Conservation (phyloP, 306 rosid species). For the Quillaja saponaria region DNA sequence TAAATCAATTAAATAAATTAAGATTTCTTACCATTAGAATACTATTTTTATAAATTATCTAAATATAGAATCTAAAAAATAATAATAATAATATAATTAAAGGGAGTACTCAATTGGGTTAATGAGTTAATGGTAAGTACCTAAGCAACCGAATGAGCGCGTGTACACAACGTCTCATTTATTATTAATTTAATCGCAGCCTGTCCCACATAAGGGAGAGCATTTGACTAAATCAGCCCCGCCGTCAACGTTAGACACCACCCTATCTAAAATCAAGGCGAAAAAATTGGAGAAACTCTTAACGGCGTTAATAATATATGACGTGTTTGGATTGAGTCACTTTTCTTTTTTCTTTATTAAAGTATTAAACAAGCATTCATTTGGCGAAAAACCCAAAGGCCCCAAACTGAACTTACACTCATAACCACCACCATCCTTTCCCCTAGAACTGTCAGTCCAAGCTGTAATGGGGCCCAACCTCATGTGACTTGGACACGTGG, state of each 20-base stretch:
- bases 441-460: constrained; percentile 11
- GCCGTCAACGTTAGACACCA: constrained; percentile 41
- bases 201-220: constrained; percentile 40
- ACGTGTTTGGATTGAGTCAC: neutral
- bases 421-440: neutral
- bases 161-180: neutral
- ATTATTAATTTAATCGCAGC: constrained; percentile 29
- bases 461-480: constrained; percentile 31
- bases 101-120: too few species aligned
- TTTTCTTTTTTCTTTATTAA: too few species aligned
- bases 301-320: constrained; percentile 11
- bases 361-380: too few species aligned
- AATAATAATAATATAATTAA: too few species aligned
- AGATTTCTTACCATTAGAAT: too few species aligned
- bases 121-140: too few species aligned
- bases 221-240: constrained; percentile 40
- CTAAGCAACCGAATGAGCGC: constrained; percentile 12
- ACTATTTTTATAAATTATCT: too few species aligned
- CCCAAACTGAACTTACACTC: constrained; percentile 2
- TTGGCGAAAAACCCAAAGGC: too few species aligned
- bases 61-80: too few species aligned
- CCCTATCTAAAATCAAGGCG: neutral
- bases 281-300: neutral
- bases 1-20: too few species aligned
- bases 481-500: constrained; percentile 28